phyloP scores from a whole-genome alignment of 768 basidiomycete species.

The Phallus indusiatus region DNA sequence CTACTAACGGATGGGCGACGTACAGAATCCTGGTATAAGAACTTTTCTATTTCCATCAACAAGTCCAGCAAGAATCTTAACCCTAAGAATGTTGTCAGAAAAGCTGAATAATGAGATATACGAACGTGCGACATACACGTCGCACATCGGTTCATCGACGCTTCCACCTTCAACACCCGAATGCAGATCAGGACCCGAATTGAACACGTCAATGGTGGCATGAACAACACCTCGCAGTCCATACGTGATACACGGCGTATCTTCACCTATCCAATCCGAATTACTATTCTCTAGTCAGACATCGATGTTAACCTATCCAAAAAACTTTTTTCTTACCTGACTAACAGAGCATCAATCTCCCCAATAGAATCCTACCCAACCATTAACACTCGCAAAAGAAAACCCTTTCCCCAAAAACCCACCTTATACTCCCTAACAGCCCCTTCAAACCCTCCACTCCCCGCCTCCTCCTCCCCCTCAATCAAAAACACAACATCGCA shows the following conservation, averaged over 20 bases:
- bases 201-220: constrained; percentile 68
- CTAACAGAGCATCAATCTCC: constrained; percentile 78
- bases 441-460: constrained; percentile 78
- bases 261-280: constrained; percentile 94
- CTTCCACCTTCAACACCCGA: constrained; percentile 93
- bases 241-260: constrained; percentile 88
- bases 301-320: background rate
- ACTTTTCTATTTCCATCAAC: constrained; percentile 49
- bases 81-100: constrained; percentile 34
- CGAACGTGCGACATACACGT: constrained; percentile 77
- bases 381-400: too few relatives aligned
- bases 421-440: constrained; percentile 72
- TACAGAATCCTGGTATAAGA: constrained; percentile 76
- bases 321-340: constrained; percentile 43
- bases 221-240: constrained; percentile 92
- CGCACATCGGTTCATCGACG: constrained; percentile 81
- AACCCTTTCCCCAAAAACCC: too few relatives aligned
- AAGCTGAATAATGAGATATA: background rate
- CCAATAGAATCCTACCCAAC: constrained; percentile 69
- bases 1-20: constrained; percentile 20
- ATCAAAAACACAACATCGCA: constrained; percentile 86
- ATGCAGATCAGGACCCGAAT: constrained; percentile 71
- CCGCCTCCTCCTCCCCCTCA: constrained; percentile 97
- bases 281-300: constrained; percentile 42
- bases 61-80: constrained; percentile 67